Evolutionary conservation across 768 basidiomycete genomes (phyloP), one percentile per base, ranked within the genome.

Genomic region (Mycena rebaudengoi): DNA sequence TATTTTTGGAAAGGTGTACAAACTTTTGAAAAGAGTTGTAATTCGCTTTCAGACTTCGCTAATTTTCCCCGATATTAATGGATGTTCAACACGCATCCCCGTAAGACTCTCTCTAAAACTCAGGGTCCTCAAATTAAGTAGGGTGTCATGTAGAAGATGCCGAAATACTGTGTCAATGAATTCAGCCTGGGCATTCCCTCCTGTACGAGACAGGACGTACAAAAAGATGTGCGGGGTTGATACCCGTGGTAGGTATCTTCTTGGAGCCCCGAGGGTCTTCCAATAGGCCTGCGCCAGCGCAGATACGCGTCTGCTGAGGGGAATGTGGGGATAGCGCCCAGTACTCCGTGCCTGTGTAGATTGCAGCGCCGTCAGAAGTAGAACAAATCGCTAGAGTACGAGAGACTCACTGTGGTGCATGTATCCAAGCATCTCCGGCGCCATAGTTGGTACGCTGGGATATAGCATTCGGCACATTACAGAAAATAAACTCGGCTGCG

Each of bases 61-160:
- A n/a, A n/a, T n/a, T n/a, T n/a, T n/a, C n/a, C n/a, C n/a, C n/a
- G n/a, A n/a, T n/a, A n/a, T n/a, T n/a, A n/a, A n/a, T n/a, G n/a
- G n/a, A n/a, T n/a, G n/a, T n/a, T n/a, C n/a, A n/a, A n/a, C n/a
- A n/a, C n/a, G n/a, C n/a, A n/a, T n/a, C n/a, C n/a, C n/a, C n/a
- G n/a, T n/a, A n/a, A n/a, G n/a, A n/a, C n/a, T n/a, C n/a, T n/a
- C n/a, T n/a, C n/a, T n/a, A n/a, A n/a, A n/a, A n/a, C n/a, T n/a
- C n/a, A n/a, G n/a, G n/a, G n/a, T n/a, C 43, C 43, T 62, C 60
- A 54, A 49, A 54, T 54, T 48, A 67, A 62, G 25, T 62, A 67
- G 14, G 65, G 65, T 12, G 60, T 58, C 65, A 67, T 67, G 25
- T 67, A 66, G 28, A 67, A 67, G 20, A 67, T 67, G 7, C 65